phyloP scores from a whole-genome alignment of 2,329 filamentous ascomycete genomes.

The Coniochaeta ligniaria region DNA sequence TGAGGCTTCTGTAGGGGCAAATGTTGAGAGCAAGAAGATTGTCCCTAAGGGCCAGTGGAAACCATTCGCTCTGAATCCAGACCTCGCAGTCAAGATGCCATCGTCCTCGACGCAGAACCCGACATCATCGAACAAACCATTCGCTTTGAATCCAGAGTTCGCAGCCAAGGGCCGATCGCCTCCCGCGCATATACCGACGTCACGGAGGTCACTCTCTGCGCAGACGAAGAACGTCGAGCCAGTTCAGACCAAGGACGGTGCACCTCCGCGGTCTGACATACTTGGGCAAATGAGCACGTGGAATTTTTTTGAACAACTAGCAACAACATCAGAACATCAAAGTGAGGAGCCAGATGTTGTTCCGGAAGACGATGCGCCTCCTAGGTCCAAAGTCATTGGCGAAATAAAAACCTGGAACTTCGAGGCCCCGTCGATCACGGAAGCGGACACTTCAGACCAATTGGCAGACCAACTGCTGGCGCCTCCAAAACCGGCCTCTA shows the following conservation, averaged over 20 bases:
- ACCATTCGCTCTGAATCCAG: background rate
- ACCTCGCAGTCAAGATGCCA: background rate
- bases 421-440: background rate
- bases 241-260: background rate
- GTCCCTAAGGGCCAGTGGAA: background rate
- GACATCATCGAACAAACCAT: background rate
- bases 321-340: background rate
- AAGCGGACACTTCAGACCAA: background rate
- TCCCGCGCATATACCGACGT: background rate
- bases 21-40: background rate
- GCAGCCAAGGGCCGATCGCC: background rate
- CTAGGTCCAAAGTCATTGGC: background rate
- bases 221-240: background rate
- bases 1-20: background rate
- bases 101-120: background rate
- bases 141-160: background rate
- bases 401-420: background rate
- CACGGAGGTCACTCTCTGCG: background rate
- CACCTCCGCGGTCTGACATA: background rate
- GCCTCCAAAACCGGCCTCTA: background rate
- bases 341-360: background rate
- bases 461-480: too few species aligned
- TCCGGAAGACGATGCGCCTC: background rate
- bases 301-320: background rate
- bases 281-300: background rate